Conservation (phyloP, 2,329 filamentous ascomycete species). For the Cercospora zeina region DNA sequence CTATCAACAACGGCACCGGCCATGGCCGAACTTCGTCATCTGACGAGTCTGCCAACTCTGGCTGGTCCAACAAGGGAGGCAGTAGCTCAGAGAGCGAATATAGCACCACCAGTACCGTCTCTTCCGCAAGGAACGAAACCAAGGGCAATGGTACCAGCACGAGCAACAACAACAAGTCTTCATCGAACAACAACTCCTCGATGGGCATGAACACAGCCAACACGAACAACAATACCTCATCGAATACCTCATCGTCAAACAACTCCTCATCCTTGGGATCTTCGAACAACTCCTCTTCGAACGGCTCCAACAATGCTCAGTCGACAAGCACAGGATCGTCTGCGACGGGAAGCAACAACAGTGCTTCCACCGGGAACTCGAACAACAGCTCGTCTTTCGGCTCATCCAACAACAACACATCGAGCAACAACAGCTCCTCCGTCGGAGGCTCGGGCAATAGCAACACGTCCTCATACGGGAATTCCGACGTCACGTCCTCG, state of each 20-base stretch:
- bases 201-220: slow-evolving; percentile 12
- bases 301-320: slow-evolving; percentile 7
- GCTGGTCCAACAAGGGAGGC: slow-evolving; percentile 25
- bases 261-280: slow-evolving; percentile 7
- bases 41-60: slow-evolving; percentile 23
- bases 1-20: slow-evolving; percentile 21
- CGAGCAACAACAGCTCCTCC: slow-evolving; percentile 15
- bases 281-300: slow-evolving; percentile 9
- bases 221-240: slow-evolving; percentile 18
- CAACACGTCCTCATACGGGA: slow-evolving; percentile 11
- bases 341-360: slow-evolving; percentile 18
- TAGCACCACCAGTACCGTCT: slow-evolving; percentile 22
- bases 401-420: slow-evolving; percentile 8
- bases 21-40: slow-evolving; percentile 21
- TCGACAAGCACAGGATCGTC: slow-evolving; percentile 9
- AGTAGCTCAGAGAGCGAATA: slow-evolving; percentile 25
- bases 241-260: slow-evolving; percentile 18
- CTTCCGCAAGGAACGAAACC: slow-evolving; percentile 13
- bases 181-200: slow-evolving; percentile 12
- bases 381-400: slow-evolving; percentile 14
- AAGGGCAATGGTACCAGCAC: slow-evolving; percentile 10
- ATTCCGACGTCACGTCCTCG: slow-evolving; percentile 9
- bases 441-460: slow-evolving; percentile 9
- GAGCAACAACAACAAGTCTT: slow-evolving; percentile 6
- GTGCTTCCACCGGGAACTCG: background rate